phyloP scores from a whole-genome alignment of 1,139 yeast genomes.

The Geotrichum citri-aurantii region DNA sequence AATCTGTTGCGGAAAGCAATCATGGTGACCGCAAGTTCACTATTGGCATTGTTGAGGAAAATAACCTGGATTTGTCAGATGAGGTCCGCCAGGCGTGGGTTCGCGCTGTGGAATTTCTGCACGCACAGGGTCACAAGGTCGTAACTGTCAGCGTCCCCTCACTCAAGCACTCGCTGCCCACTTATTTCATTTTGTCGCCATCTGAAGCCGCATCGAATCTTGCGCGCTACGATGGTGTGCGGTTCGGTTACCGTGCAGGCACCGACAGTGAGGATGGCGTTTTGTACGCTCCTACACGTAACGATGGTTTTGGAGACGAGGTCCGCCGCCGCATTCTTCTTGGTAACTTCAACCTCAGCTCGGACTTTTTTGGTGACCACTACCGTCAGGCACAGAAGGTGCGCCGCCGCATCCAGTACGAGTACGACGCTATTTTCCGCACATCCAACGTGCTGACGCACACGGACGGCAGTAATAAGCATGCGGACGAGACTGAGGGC shows the following conservation, averaged over 20 bases:
- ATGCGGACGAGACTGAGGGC: slow-evolving; percentile 15
- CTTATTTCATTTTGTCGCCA: slow-evolving; percentile 82
- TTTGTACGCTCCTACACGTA: slow-evolving; percentile 54
- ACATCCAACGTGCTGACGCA: slow-evolving; percentile 43
- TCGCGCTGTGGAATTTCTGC: slow-evolving; percentile 41
- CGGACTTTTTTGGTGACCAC: slow-evolving; percentile 71
- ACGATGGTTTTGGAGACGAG: slow-evolving; percentile 66
- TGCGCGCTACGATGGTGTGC: slow-evolving; percentile 81
- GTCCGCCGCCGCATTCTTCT: slow-evolving; percentile 76
- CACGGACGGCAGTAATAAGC: slow-evolving; percentile 17
- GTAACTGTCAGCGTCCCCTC: slow-evolving; percentile 65
- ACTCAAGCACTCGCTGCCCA: slow-evolving; percentile 61
- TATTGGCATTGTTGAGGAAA: slow-evolving; percentile 71
- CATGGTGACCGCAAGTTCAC: slow-evolving; percentile 30
- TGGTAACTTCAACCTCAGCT: slow-evolving; percentile 80
- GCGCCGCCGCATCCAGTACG: slow-evolving; percentile 53
- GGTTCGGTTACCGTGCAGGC: slow-evolving; percentile 61
- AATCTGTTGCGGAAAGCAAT: slow-evolving; percentile 15
- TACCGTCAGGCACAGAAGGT: slow-evolving; percentile 69
- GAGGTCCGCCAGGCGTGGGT: slow-evolving; percentile 47
- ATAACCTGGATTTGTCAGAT: slow-evolving; percentile 51
- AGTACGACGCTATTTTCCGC: slow-evolving; percentile 60
- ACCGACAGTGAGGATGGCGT: slow-evolving; percentile 38
- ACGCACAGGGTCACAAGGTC: slow-evolving; percentile 50
- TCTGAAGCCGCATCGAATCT: slow-evolving; percentile 94